Base-by-base conservation (phyloP, 2,329 filamentous ascomycete genomes). In the Dactylellina leptospora region DNA sequence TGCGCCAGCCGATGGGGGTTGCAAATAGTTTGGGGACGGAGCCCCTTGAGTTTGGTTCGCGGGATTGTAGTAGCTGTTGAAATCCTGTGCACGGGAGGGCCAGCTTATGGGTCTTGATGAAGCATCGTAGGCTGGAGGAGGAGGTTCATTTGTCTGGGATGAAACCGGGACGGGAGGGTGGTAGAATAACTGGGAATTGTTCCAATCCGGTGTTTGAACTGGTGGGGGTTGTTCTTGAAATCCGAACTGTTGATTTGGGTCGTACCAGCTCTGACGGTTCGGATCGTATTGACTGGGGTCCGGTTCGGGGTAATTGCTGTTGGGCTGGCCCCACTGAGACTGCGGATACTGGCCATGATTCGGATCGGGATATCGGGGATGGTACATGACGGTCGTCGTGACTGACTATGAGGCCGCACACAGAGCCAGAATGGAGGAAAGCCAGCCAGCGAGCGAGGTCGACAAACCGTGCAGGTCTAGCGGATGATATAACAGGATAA, bases 41-140 rank as follows among this genome's bases (percentile, higher is more conserved):
- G 47, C n/a, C 16, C 11, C 13, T 9, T 23, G 51, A 5, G 25
- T 25, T 4, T 30, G 30, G 22, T 50, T 50, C 18, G 58, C 44
- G 18, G 38, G 5, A 27, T 44, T 20, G 25, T 30, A 33, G 27
- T 63, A 48, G 28, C 60, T 42, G 10, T 63, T 51, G 25, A 48
- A 53, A 18, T 54, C 55, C 9, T 56, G 50, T 10, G 58, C 58
- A 27, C 45, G 47, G 27, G 68, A 64, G 9, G 68, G 68, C 59
- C 59, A 72, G 27, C 59, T 72, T 56, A 71, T 38, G 16, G 66
- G 66, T 22, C 66, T 11, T n/a, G 63, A 58, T 18, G 38, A 25
- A 23, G 50, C 50, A 33, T 58, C 51, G 16, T 71, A 71, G 13
- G 40, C 23, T 10, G 66, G 66, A 28, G 58, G 56, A 3, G 56